Evolutionary conservation across 768 basidiomycete genomes (phyloP), one percentile per base, ranked within the genome.

Genomic region (Polyporus arcularius): DNA sequence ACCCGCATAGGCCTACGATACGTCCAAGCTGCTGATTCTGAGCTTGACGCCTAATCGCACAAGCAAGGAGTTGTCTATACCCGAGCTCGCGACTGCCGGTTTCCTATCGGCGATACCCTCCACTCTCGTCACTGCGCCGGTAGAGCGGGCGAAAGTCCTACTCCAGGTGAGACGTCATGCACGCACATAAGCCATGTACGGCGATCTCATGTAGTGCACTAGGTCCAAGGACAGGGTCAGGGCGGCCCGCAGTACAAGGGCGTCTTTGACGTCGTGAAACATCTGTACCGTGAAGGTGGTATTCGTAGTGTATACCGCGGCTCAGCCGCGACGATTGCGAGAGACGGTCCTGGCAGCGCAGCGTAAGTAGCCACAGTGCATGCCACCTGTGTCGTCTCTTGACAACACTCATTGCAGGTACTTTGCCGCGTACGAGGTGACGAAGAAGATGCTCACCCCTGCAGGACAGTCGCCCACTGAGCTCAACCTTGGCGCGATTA

Each of bases 341-440:
- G 97, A 60, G 97, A 99, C 74, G 96, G 94, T 42, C 97, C 97
- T 0, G 97, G 97, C 49, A 94, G 90, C 72, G 97, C 97, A 64
- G 96, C 91, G 90, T 97, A 77, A 71, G 93, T 81, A 16, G 38
- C 42, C 4, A 11, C 35, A 15, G 12, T 38, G 31, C 15, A 35
- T 14, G 41, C 42, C 53, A 42, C 48, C 16, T 60, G n/a, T n/a
- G n/a, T n/a, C n/a, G 55, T 45, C 35, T 50, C 52, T 48, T 64
- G 32, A 40, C 14, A 31, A n/a, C 8, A 50, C 53, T 53, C 60
- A 30, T 68, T 55, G 47, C 66, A 96, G 94, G 50, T 98, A 98
- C 78, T 99, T 99, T 71, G 96, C 95, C 16, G 89, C 95, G 11
- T 99, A 99, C 72, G 97, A 99, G 76, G 83, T 94, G 35, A 87